Evolutionary conservation across 257 asterid genomes (phyloP).

Genomic region (Salvia rosmarinus): DNA sequence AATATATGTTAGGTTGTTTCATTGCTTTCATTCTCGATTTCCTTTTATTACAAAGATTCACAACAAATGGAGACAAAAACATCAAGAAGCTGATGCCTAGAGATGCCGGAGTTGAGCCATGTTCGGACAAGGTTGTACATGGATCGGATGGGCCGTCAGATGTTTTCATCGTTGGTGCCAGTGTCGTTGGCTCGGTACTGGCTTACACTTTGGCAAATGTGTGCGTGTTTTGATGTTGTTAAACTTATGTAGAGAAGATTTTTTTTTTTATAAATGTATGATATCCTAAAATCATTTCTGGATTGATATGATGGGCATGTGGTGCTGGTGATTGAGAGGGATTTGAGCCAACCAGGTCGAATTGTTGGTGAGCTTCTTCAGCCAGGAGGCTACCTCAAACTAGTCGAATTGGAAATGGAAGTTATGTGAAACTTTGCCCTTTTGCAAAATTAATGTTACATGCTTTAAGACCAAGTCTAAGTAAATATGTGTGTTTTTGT

Average conservation of each 20-base stretch:
- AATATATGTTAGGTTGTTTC: conserved; percentile 42
- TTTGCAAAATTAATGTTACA: too few relatives aligned
- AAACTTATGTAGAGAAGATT: too few relatives aligned
- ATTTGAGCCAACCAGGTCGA: conserved; percentile 53
- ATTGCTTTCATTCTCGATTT: conserved; percentile 37
- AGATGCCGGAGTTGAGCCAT: neutral
- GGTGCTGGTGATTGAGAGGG: conserved; percentile 59
- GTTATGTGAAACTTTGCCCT: too few relatives aligned
- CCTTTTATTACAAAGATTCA: conserved; percentile 31
- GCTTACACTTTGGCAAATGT: conserved; percentile 58
- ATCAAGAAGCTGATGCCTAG: neutral
- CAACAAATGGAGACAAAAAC: neutral
- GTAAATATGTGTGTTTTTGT: too few relatives aligned
- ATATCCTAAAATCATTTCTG: too few relatives aligned
- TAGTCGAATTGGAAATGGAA: conserved; percentile 53
- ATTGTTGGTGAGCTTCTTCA: conserved; percentile 60
- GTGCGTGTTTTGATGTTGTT: neutral
- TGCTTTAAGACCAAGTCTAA: too few relatives aligned
- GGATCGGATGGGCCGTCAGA: conserved; percentile 47
- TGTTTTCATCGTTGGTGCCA: conserved; percentile 55
- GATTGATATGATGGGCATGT: conserved; percentile 46
- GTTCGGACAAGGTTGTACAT: conserved; percentile 5
- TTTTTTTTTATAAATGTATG: too few relatives aligned
- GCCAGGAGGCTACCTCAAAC: conserved; percentile 59
- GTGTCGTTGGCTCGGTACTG: conserved; percentile 58